Evolutionary conservation across 2,329 filamentous ascomycete genomes (phyloP), one percentile per base, ranked within the genome.

Genomic region (Coniochaeta sp.): DNA sequence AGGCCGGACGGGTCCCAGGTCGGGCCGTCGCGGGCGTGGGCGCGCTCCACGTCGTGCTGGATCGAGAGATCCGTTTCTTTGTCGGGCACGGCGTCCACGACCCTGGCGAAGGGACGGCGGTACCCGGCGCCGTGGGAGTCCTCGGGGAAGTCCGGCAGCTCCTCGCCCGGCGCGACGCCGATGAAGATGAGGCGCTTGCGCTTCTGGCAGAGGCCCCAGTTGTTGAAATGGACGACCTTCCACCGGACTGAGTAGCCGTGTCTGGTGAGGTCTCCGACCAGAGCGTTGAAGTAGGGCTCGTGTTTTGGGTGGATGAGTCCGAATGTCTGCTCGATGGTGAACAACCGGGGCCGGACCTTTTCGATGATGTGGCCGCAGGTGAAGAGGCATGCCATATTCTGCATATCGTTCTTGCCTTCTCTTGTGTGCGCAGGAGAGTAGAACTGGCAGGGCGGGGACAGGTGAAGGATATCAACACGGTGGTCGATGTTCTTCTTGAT

Each of bases 321-420:
- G 58, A 84, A 86, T 0, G 91, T 93, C 68, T 96, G 89, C 66
- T 96, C 91, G 0, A 96, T 75, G 0, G 90, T 96, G 1, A 90
- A 81, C 0, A 95, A 68, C 0, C 91, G 80, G 0, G 91, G 90
- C 0, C 79, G 81, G 0, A 81, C 70, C 38, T 81, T 80, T 5
- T 79, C 72, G 0, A 93, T 73, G 0, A 92, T 71, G 3, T 80
- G 71, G 1, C 77, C 73, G 58, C 83, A 84, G 0, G 79, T 74
- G 62, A 81, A 83, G 0, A 87, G 68, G 0, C 79, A 79, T 1
- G 85, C 84, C 0, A 83, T 85, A 65, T 96, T 95, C 0, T 74
- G 78, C 1, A 89, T 88, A 54, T 92, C 87, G 24, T 86, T 79
- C 7, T 75, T 75, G 0, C 82, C 81, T 0, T 72, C 65, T 0